These are phyloP conservation scores for Parietichytrium sp. DNA, from an alignment of 108 stramenopile species.

Conservation along the genomic window DNA sequence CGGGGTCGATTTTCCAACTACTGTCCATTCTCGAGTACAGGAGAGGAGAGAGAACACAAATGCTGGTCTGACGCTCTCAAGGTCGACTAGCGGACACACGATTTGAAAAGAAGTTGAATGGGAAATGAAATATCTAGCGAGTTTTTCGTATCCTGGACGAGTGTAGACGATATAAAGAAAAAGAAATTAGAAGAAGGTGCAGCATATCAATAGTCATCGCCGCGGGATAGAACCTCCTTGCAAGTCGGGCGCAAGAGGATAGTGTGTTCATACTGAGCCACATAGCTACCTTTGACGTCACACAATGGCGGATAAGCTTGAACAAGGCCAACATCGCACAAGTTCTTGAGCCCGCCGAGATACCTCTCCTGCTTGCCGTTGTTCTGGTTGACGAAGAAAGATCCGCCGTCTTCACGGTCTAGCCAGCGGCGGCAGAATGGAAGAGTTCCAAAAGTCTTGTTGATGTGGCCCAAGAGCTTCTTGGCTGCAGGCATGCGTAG, in stretches of 20 bases:
- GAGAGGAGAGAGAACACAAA: too few relatives aligned
- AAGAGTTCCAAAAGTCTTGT: conserved; percentile 97
- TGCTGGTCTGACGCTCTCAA: too few relatives aligned
- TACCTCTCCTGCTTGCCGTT: conserved; percentile 91
- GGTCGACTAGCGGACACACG: too few relatives aligned
- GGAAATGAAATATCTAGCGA: too few relatives aligned
- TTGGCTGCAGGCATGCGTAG: conserved; percentile 84
- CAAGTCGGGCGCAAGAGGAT: conserved; percentile 88
- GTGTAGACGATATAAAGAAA: too few relatives aligned
- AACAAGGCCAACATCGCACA: conserved; percentile 93
- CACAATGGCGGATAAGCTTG: conserved; percentile 92
- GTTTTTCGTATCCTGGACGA: too few relatives aligned
- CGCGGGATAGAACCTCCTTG: conserved; percentile 94
- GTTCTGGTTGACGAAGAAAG: conserved; percentile 74
- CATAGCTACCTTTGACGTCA: conserved; percentile 90
- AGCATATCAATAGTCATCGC: conserved; percentile 90
- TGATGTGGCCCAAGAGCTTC: conserved; percentile 88
- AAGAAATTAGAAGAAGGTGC: too few relatives aligned
- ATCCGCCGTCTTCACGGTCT: conserved; percentile 92
- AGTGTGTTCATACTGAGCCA: conserved; percentile 99
- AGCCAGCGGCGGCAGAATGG: conserved; percentile 98
- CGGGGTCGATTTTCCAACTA: too few relatives aligned
- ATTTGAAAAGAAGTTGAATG: too few relatives aligned
- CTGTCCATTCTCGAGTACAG: too few relatives aligned
- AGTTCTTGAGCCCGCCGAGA: conserved; percentile 92